Percentiles rank a stretch among this genome's conserved stretches.
phyloP scores from a whole-genome alignment of 345 rosid species.

The Theobroma cacao region DNA sequence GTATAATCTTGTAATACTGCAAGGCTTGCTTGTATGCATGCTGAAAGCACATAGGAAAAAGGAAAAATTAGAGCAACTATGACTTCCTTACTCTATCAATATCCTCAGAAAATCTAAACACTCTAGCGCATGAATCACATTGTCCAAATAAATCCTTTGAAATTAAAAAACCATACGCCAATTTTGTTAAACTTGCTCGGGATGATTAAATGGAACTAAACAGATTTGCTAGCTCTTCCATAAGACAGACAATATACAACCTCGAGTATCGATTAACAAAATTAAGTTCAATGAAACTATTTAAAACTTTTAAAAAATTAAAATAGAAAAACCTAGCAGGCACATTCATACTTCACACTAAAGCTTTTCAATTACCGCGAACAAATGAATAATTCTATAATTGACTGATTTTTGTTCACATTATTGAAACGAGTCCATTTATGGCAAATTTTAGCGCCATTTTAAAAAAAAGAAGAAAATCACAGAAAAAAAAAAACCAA shows the following conservation, averaged over 20 bases:
- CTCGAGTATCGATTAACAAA: neutral
- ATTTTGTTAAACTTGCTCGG: neutral
- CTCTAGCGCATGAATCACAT: neutral
- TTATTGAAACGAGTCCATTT: neutral
- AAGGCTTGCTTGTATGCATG: constrained; percentile 82
- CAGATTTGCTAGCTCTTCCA: neutral
- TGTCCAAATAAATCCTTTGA: neutral
- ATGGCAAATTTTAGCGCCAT: neutral
- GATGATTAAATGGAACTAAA: neutral
- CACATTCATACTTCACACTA: neutral
- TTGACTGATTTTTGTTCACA: neutral
- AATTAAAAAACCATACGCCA: neutral
- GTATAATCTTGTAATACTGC: constrained; percentile 68
- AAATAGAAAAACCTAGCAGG: neutral
- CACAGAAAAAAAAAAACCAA: neutral
- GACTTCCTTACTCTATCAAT: neutral
- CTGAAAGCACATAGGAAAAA: constrained; percentile 32
- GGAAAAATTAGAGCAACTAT: neutral
- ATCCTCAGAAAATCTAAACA: neutral
- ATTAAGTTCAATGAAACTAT: neutral
- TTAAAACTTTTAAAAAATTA: neutral
- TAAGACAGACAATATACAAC: neutral
- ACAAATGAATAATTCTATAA: neutral
- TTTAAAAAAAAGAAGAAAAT: neutral
- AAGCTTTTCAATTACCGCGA: neutral